Evolutionary conservation across 139 green algal genomes (phyloP).

Genomic region (Coelastrella sp.): DNA sequence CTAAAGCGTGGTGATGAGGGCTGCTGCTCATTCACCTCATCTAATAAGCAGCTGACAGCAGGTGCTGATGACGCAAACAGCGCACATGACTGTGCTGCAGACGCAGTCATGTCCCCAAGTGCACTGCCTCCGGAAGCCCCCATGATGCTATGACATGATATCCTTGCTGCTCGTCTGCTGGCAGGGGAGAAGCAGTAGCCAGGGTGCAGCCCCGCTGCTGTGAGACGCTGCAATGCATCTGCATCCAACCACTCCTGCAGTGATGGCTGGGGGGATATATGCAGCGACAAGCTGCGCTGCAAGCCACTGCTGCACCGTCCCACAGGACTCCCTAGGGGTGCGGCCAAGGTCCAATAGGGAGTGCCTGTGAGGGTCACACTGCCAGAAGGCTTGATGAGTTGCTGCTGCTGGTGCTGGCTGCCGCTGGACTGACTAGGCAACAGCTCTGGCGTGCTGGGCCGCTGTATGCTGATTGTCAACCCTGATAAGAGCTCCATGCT

Average conservation of each 20-base stretch:
- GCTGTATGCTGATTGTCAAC: background rate
- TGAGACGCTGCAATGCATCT: slow-evolving; percentile 12
- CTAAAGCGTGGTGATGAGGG: background rate
- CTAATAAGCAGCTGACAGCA: slow-evolving; percentile 24
- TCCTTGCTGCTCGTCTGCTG: background rate
- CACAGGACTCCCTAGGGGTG: background rate
- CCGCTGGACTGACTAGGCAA: slow-evolving; percentile 6
- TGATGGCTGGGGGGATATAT: slow-evolving; percentile 40
- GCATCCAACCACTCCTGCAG: slow-evolving; percentile 51
- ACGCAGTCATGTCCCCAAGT: background rate
- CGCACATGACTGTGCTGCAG: background rate
- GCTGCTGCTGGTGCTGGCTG: slow-evolving; percentile 10
- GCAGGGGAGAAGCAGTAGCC: background rate
- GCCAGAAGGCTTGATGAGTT: background rate
- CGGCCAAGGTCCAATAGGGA: background rate
- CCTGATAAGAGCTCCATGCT: slow-evolving; percentile 39
- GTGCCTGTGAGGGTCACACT: background rate
- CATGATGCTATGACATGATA: slow-evolving; percentile 34
- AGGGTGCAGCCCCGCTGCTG: background rate
- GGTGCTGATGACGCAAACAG: slow-evolving; percentile 24
- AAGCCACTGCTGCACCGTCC: slow-evolving; percentile 2
- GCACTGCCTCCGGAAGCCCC: background rate
- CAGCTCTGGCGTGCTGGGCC: slow-evolving; percentile 1
- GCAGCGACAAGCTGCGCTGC: slow-evolving; percentile 27
- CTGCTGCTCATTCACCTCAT: too few relatives aligned